Evolutionary conservation across 495 filamentous ascomycete species (phyloP), one percentile per base, ranked within the genome.

Genomic region (Usnea hakonensis): DNA sequence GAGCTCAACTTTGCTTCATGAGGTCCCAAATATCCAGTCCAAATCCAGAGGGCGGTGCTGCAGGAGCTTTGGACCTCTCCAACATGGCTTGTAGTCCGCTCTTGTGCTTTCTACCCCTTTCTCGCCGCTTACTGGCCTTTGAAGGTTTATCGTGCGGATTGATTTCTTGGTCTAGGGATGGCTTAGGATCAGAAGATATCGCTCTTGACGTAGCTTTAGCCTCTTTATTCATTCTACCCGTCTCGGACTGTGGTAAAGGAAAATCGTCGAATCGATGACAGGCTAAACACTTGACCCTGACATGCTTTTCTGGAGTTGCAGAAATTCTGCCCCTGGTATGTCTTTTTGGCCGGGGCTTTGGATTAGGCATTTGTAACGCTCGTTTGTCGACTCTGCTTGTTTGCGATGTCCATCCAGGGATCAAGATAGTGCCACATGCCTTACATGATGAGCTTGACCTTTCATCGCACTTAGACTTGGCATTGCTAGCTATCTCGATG

Each of bases 1-100:
- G 6, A n/a, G 5, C 21, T 69, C 65, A 69, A 17, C 10, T 43
- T 23, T 72, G 65, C 63, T 83, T 79, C 65, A 87, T 76, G 58
- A 87, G 79, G 66, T 85, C 83, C 72, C 85, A 76, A 8, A 85
- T 73, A 71, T 82, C 79, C 6, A 86, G 71, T 28, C 73, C 74
- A 55, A 75, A 77, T 5, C 71, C 72, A 33, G 60, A 44, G 33
- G 65, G 64, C 21, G 62, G 70, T 28, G 58, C 50, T 55, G 72
- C 69, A 2, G 70, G 64, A 23, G 69, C 71, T 67, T 78, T 78
- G 67, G 79, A 82, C 32, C 81, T 78, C 19, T 79, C 80, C 23
- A 87, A 69, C 26, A 84, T 66, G 48, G 81, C 79, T 69, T 84
- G 81, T n/a, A 87, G 70, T 3, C 82, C 77, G 17, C 79, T 77